Evolutionary conservation across 2,329 filamentous ascomycete species (phyloP).

Genomic region (Madurella fahalii): DNA sequence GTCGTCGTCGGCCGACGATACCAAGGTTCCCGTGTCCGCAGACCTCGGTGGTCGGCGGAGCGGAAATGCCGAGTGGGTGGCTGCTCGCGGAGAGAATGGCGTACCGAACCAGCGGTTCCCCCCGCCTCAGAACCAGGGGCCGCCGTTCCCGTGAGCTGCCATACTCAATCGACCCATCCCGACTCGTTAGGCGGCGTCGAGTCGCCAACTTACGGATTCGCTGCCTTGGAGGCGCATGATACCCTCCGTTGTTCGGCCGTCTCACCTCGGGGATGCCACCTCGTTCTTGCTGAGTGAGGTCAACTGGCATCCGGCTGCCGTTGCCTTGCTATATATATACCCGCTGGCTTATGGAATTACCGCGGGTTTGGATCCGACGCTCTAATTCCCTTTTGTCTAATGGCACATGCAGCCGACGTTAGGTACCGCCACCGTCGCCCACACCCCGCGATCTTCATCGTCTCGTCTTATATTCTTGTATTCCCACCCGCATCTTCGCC

Average conservation of each 20-base stretch:
- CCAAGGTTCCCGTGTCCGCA: conserved; percentile 50
- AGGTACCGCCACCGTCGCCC: background rate
- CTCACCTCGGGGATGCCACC: background rate
- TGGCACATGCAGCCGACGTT: background rate
- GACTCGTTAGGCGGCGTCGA: background rate
- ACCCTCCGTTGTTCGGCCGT: conserved; percentile 15
- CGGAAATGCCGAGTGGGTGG: conserved; percentile 35
- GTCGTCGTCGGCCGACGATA: conserved; percentile 43
- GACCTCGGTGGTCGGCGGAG: conserved; percentile 50
- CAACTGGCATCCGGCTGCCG: background rate
- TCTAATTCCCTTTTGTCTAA: conserved; percentile 9
- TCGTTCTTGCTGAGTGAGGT: background rate
- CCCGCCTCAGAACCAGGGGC: conserved; percentile 18
- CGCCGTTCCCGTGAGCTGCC: conserved; percentile 20
- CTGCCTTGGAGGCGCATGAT: conserved; percentile 17
- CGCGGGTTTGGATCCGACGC: background rate
- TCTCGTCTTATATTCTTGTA: background rate
- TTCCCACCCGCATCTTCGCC: too few relatives aligned
- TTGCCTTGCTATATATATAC: background rate
- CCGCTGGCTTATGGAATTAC: too few relatives aligned
- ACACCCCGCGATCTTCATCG: background rate
- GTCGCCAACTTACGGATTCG: conserved; percentile 14
- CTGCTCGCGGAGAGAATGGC: conserved; percentile 35
- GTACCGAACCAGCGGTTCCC: conserved; percentile 19
- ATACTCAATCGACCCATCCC: background rate